These are phyloP conservation scores for Lophiostoma macrostomum DNA, from an alignment of 495 filamentous ascomycete genomes.

Conservation along the genomic window DNA sequence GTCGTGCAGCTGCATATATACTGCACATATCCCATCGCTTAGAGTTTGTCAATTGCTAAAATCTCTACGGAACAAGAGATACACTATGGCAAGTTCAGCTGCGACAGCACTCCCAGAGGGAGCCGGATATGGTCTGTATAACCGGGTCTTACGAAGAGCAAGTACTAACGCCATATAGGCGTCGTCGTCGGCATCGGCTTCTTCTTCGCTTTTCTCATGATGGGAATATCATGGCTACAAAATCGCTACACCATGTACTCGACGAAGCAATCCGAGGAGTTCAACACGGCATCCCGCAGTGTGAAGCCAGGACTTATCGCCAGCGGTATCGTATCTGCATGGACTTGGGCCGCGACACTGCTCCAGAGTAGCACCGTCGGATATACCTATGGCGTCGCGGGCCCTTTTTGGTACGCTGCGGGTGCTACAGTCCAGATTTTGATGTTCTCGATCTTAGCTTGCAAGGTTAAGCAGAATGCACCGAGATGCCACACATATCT, in stretches of 20 bases:
- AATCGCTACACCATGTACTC: slow-evolving; percentile 33
- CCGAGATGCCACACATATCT: slow-evolving; percentile 36
- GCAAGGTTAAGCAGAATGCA: slow-evolving; percentile 35
- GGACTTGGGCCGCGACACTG: slow-evolving; percentile 36
- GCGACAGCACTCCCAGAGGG: slow-evolving; percentile 18
- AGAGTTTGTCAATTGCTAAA: not conserved
- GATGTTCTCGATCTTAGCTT: slow-evolving; percentile 35
- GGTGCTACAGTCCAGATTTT: slow-evolving; percentile 41
- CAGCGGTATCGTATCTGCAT: slow-evolving; percentile 28
- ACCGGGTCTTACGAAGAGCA: not conserved
- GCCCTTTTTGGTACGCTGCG: slow-evolving; percentile 33
- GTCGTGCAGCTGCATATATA: too few species aligned
- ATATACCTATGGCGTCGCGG: slow-evolving; percentile 22
- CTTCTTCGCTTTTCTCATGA: slow-evolving; percentile 33
- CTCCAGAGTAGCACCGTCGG: slow-evolving; percentile 31
- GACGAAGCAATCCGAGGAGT: slow-evolving; percentile 32
- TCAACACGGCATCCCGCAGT: slow-evolving; percentile 27
- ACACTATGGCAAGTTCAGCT: slow-evolving; percentile 8
- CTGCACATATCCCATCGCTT: too few species aligned
- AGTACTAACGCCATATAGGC: slow-evolving; percentile 1
- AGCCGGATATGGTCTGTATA: slow-evolving; percentile 26
- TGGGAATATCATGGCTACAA: slow-evolving; percentile 28
- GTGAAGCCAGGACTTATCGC: slow-evolving; percentile 32
- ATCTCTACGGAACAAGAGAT: too few species aligned
- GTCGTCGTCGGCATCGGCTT: slow-evolving; percentile 30